Base-by-base conservation (phyloP, 768 basidiomycete species). In the Rhizopogon vulgaris region DNA sequence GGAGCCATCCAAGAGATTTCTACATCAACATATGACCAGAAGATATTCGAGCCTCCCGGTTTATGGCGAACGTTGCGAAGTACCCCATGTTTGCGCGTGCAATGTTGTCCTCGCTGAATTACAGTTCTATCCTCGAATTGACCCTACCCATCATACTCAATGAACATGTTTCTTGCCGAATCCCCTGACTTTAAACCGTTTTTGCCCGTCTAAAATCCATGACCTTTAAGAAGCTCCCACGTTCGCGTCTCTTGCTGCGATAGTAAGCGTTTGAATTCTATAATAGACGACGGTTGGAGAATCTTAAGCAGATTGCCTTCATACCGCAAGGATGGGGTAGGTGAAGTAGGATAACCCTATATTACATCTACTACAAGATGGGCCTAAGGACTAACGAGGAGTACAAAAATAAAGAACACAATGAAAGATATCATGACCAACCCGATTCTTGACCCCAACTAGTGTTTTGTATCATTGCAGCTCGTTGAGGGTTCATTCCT, bases 401-500 rank as follows among this genome's bases (percentile, higher is more conserved):
- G 46, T 30, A 52, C 54, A 45, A 58, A 48, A 53, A 58, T 49
- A 54, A 58, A 32, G 36, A 56, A 58, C 48, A 41, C 49, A 36
- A 51, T 49, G 50, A 55, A 52, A 45, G 18, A 56, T 60, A 60
- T 49, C 53, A 52, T 49, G 39, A 61, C 64, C 68, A 75, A 49
- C 69, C 66, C 7, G 68, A 64, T 8, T 68, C 56, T 37, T 60
- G 46, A 30, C 62, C 62, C 73, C 73, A 76, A 36, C 71, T 66
- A 1, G 64, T 60, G 46, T 77, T 71, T 60, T 85, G 83, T 48
- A 87, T 75, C 76, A 84, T 75, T 14, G 84, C 78, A 27, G 85
- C 79, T 38, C 85, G 81, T 48, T 77, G 76, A 40, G 84, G 80
- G 60, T 87, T 83, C 72, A 87, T 80, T 12, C 82, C 81, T 5